Percentiles rank a stretch among this genome's conserved stretches.
Evolutionary conservation across 306 rosid species (phyloP).

Genomic region (Medicago ruthenica): DNA sequence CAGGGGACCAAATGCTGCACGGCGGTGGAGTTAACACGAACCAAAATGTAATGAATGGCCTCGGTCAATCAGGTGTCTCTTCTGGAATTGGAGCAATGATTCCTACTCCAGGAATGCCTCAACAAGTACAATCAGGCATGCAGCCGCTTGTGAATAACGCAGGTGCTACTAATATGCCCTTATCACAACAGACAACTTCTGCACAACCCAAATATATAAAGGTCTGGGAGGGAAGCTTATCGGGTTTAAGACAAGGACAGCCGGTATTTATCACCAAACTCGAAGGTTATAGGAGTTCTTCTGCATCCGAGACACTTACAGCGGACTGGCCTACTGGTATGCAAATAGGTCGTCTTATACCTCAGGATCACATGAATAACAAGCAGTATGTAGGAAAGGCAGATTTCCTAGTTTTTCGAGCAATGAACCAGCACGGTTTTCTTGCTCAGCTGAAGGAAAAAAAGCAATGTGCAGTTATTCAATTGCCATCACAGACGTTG

Average conservation of each 20-base stretch:
- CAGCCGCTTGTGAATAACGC: conserved; percentile 69
- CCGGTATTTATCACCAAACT: conserved; percentile 92
- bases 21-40: conserved; percentile 78
- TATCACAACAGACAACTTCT: conserved; percentile 75
- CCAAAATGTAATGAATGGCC: conserved; percentile 77
- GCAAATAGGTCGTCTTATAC: conserved; percentile 94
- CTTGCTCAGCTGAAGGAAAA: conserved; percentile 94
- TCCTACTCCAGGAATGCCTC: conserved; percentile 97
- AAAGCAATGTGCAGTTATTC: conserved; percentile 99
- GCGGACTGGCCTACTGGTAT: conserved; percentile 92
- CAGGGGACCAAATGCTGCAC: conserved; percentile 81
- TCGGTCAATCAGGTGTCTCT: conserved; percentile 76
- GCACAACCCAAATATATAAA: conserved; percentile 85
- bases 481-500: conserved; percentile 92
- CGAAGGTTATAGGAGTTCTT: conserved; percentile 87
- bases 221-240: conserved; percentile 99
- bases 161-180: conserved; percentile 67
- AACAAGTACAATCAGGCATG: conserved; percentile 77
- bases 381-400: conserved; percentile 96
- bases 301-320: conserved; percentile 92
- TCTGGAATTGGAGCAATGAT: conserved; percentile 93
- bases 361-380: conserved; percentile 97
- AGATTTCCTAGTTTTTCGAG: conserved; percentile 93
- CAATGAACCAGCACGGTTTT: conserved; percentile 93
- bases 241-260: conserved; percentile 96